Conservation (phyloP, 2,329 filamentous ascomycete species). For the Pseudogymnoascus sp. region DNA sequence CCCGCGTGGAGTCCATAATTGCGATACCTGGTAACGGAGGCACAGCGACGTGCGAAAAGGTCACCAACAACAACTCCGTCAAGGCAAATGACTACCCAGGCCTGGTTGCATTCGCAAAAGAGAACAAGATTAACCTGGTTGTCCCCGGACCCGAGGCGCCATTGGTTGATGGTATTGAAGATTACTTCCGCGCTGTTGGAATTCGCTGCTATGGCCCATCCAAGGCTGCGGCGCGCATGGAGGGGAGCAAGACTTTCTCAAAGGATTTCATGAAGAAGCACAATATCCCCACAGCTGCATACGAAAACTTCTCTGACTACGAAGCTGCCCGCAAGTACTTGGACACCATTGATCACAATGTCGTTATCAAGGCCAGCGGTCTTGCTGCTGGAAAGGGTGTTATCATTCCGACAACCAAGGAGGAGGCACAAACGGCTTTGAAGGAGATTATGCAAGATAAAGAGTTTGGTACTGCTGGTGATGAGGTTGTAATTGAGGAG, state of each 20-base stretch:
- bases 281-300: slow-evolving; percentile 81
- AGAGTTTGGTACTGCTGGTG: slow-evolving; percentile 78
- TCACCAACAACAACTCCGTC: slow-evolving; percentile 59
- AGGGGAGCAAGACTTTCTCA: slow-evolving; percentile 93
- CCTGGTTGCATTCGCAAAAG: slow-evolving; percentile 64
- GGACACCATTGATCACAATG: slow-evolving; percentile 57
- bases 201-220: slow-evolving; percentile 82
- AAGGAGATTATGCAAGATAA: slow-evolving; percentile 84
- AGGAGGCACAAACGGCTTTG: slow-evolving; percentile 74
- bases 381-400: slow-evolving; percentile 94
- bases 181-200: slow-evolving; percentile 63
- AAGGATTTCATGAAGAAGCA: slow-evolving; percentile 97
- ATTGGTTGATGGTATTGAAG: slow-evolving; percentile 76
- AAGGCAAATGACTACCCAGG: slow-evolving; percentile 66
- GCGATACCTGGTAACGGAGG: slow-evolving; percentile 74
- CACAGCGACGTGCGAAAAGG: slow-evolving; percentile 59
- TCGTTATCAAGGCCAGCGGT: slow-evolving; percentile 91
- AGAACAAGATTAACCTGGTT: slow-evolving; percentile 67
- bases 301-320: slow-evolving; percentile 79
- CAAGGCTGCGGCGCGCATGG: slow-evolving; percentile 76
- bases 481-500: slow-evolving; percentile 93
- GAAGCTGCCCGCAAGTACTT: slow-evolving; percentile 66
- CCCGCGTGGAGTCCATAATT: slow-evolving; percentile 64
- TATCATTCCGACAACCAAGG: slow-evolving; percentile 58
- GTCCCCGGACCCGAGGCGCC: slow-evolving; percentile 85